Evolutionary conservation across 2,329 filamentous ascomycete genomes (phyloP).

Genomic region (Thelonectria blattea): DNA sequence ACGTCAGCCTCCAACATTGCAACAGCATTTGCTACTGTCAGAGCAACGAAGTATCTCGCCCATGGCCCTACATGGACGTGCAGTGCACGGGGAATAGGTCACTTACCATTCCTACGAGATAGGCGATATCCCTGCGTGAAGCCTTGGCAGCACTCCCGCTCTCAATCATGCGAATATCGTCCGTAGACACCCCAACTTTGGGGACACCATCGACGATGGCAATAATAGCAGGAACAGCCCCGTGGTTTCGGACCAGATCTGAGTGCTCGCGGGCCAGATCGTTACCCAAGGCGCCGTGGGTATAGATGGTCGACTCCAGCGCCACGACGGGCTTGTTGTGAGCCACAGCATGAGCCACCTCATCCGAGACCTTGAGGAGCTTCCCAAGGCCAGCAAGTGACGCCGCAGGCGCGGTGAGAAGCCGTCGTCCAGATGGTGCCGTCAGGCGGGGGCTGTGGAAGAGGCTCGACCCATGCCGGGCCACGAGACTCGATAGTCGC

Average conservation of each 20-base stretch:
- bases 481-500: slow-evolving; percentile 30
- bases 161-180: slow-evolving; percentile 77
- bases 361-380: slow-evolving; percentile 76
- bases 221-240: slow-evolving; percentile 88
- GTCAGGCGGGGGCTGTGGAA: slow-evolving; percentile 27
- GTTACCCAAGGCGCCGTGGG: slow-evolving; percentile 85
- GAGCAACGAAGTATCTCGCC: background rate
- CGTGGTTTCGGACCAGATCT: slow-evolving; percentile 78
- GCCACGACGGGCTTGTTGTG: slow-evolving; percentile 85
- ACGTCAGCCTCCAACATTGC: slow-evolving; percentile 20
- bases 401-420: slow-evolving; percentile 29
- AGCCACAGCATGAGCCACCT: slow-evolving; percentile 78
- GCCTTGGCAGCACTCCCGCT: slow-evolving; percentile 77
- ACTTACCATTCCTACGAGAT: slow-evolving; percentile 76
- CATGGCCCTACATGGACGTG: background rate
- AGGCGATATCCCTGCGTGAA: slow-evolving; percentile 85
- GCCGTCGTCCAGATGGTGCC: slow-evolving; percentile 26
- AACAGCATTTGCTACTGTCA: background rate
- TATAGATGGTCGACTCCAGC: slow-evolving; percentile 96
- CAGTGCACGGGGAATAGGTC: background rate
- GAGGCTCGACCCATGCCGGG: slow-evolving; percentile 28
- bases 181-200: slow-evolving; percentile 74
- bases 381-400: slow-evolving; percentile 41
- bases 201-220: slow-evolving; percentile 85
- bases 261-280: slow-evolving; percentile 79